Evolutionary conservation across 768 basidiomycete genomes (phyloP), one percentile per base, ranked within the genome.

Genomic region (Lactarius pseudohatsudake): DNA sequence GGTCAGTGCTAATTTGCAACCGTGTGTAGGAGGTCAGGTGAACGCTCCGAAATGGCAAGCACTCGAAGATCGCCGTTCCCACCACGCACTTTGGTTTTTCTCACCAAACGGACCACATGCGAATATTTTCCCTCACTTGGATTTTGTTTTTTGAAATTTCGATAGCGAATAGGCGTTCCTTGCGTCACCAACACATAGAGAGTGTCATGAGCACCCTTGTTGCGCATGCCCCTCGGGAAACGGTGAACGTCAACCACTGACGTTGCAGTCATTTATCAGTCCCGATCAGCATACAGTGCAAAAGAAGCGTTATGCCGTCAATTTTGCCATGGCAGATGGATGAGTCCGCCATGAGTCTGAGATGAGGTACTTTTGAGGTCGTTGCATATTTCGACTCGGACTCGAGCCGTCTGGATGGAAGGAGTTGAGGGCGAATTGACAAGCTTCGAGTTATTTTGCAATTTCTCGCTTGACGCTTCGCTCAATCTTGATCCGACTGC

Each of bases 11-110:
- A 53, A 53, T 53, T 53, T 53, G 50, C 50, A 26, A 28, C 26
- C 22, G 59, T 61, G 59, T 45, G 59, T 2, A 40, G 43, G 38
- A 40, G 38, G 22, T 50, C 47, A 50, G 50, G 50, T 53, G 50
- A 15, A 53, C 20, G 34, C 34, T 32, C 34, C 22, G 22, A 59
- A 63, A 54, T 53, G 50, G 57, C 7, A 67, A 40, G 32, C 30
- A 40, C 41, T 55, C 53, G 50, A 63, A 13, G 47, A 58, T 43
- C 57, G 47, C 65, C 50, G 53, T n/a, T 40, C 60, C 40, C 36
- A 28, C 36, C 34, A n/a, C n/a, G 22, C n/a, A 26, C 47, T 28
- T 22, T 18, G 50, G 56, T 40, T 56, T 38, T 32, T 61, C 60
- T 47, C 59, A 18, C 30, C 30, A 26, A 41, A 47, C 9, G 15